Evolutionary conservation across 1,139 yeast species (phyloP), one percentile per base, ranked within the genome.

Genomic region (Taiozyma sp.): DNA sequence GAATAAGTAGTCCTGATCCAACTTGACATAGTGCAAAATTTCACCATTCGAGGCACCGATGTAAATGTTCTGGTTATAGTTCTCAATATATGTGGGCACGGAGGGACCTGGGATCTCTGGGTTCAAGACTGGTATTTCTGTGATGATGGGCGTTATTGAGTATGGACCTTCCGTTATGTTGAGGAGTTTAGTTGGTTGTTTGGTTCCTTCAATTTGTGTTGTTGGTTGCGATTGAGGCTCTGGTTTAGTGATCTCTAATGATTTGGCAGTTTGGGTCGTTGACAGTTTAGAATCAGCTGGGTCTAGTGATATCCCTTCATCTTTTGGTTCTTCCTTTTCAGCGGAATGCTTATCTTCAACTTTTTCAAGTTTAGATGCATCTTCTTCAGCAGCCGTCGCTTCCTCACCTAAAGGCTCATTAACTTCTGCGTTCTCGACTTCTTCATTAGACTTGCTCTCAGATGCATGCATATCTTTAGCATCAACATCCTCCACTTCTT

Each of bases 11-110:
- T 14, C 30, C 14, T 10, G 22, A 14, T 9, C 40, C 7, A 23
- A 23, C 19, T 40, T 14, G 4, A 40, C 29, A 65, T 81, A 85
- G 62, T 89, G 96, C 29, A 88, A 72, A 16, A 92, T 70, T 54
- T 83, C 86, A 2, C 97, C 97, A 3, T 64, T 61, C 4, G 78
- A 70, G 0, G 97, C 88, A 1, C 97, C 97, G 19, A 91, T 67
- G 62, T 88, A 90, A 12, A 92, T 63, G 61, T 88, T 87, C 50
- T 83, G 66, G 22, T 79, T 79, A 70, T 78, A 79, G 8, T 87
- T 73, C 50, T 83, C 83, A 27, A 85, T 65, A 48, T 78, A 70
- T 0, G 84, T 75, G 64, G 67, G n/a, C 62, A 53, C n/a, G 61
- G 54, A n/a, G 54, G 48, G 5, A 60, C 57, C 22, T 68, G 52